Evolutionary conservation across 2,329 filamentous ascomycete species (phyloP).

Genomic region (Verticillium dahliae): DNA sequence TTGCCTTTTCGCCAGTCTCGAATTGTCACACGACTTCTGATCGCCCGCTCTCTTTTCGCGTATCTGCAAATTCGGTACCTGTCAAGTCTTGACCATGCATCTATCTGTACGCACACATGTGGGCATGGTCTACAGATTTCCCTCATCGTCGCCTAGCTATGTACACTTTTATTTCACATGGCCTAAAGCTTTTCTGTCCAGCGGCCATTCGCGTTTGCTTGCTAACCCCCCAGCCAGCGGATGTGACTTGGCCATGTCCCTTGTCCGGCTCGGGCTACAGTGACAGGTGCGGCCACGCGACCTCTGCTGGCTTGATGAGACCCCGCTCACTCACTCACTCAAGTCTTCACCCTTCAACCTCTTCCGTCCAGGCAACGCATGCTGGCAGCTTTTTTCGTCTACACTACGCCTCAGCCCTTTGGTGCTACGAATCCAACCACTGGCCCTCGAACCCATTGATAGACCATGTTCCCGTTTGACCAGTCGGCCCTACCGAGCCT

Average conservation of each 20-base stretch:
- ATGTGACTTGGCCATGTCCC: not conserved
- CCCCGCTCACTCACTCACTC: not conserved
- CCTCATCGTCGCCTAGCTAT: too few relatives aligned
- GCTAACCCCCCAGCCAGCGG: too few relatives aligned
- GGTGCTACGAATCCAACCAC: not conserved
- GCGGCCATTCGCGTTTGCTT: too few relatives aligned
- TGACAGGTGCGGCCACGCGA: not conserved
- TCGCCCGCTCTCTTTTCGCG: too few relatives aligned
- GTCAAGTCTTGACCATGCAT: too few relatives aligned
- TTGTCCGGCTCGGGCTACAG: not conserved
- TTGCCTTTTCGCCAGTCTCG: too few relatives aligned
- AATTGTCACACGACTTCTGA: too few relatives aligned
- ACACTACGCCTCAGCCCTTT: not conserved
- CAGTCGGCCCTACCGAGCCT: conserved; percentile 48
- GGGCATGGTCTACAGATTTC: too few relatives aligned
- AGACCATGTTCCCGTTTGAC: conserved; percentile 51
- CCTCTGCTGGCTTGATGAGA: not conserved
- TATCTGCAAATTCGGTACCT: too few relatives aligned
- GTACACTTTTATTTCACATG: too few relatives aligned
- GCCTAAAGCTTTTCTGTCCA: too few relatives aligned
- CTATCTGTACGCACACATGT: too few relatives aligned
- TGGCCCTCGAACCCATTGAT: not conserved
- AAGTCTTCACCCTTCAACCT: not conserved
- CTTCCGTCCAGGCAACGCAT: not conserved
- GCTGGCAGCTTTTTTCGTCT: not conserved